Evolutionary conservation across 306 rosid genomes (phyloP).

Genomic region (Vicia faba): DNA sequence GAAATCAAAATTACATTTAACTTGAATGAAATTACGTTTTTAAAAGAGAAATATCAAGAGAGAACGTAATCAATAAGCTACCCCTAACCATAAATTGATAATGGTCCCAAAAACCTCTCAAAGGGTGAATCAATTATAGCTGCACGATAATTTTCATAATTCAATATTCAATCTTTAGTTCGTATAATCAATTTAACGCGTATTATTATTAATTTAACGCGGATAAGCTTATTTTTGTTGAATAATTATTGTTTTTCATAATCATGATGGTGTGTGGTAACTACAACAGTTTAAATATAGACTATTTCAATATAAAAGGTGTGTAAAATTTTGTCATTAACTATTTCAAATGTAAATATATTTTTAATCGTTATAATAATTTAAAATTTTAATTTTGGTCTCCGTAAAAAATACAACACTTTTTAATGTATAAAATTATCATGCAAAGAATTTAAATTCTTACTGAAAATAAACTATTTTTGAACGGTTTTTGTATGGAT

Average conservation of each 20-base stretch:
- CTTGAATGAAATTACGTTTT: no score
- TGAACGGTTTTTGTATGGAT: no score
- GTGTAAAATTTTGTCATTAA: no score
- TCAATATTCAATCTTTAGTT: constrained; percentile 16
- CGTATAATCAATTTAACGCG: constrained; percentile 29
- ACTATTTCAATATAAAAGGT: no score
- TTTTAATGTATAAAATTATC: no score
- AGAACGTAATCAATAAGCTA: constrained; percentile 37
- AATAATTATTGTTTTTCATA: constrained; percentile 29
- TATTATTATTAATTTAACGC: background rate
- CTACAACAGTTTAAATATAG: background rate
- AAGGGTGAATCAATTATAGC: constrained; percentile 27
- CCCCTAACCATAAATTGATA: constrained; percentile 20
- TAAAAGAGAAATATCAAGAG: background rate
- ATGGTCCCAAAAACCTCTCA: constrained; percentile 23
- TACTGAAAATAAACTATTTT: no score
- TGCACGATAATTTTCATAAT: constrained; percentile 34
- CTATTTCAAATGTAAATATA: no score
- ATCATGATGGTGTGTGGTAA: constrained; percentile 25
- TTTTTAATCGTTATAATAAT: no score
- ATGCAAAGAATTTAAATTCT: no score
- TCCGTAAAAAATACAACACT: no score
- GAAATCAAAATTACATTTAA: no score
- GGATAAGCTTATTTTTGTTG: constrained; percentile 27
- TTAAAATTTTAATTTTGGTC: no score